Evolutionary conservation across 2,329 filamentous ascomycete genomes (phyloP), one percentile per base, ranked within the genome.

Genomic region (Alternaria triticimaculans): DNA sequence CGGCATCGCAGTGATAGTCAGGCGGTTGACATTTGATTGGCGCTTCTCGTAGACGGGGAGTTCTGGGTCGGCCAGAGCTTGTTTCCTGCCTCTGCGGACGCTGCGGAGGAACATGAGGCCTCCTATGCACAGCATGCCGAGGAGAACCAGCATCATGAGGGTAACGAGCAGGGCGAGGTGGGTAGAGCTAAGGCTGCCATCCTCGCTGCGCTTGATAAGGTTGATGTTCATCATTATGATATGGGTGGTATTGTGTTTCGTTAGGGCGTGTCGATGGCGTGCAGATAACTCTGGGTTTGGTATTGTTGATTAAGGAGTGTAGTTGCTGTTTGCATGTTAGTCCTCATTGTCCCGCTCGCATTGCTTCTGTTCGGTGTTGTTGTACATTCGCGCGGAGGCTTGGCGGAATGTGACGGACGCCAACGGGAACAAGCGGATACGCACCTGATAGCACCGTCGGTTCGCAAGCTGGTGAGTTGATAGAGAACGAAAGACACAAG

Each of bases 81-180:
- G 64, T 65, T 81, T 80, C 62, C 73, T 76, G 37, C 76, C 74
- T 59, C 77, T 82, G 67, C 88, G 87, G 72, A 88, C 86, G 74
- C 90, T 89, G 78, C 92, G 91, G 70, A 97, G 83, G 76, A 93
- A 81, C 69, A 95, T 83, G 55, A 97, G 88, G 26, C 86, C 83
- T 62, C 88, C 89, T 57, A 91, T 84, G 62, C 94, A 84, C 51
- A 90, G 77, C 28, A 97, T 84, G 64, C 87, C 89, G 72, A 95
- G 81, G 72, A 96, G 88, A 72, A 95, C 84, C 49, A 99, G 85
- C 67, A 90, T 89, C 71, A 98, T 85, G 59, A 98, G 87, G 62
- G 88, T 87, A 72, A 97, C 91, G 78, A 97, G 84, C 46, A 97
- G 87, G 76, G 93, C 89, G 79, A 94, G 85, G 83, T 92, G 89